Base-by-base conservation (phyloP, 2,329 filamentous ascomycete species). In the Talaromyces verruculosus region DNA sequence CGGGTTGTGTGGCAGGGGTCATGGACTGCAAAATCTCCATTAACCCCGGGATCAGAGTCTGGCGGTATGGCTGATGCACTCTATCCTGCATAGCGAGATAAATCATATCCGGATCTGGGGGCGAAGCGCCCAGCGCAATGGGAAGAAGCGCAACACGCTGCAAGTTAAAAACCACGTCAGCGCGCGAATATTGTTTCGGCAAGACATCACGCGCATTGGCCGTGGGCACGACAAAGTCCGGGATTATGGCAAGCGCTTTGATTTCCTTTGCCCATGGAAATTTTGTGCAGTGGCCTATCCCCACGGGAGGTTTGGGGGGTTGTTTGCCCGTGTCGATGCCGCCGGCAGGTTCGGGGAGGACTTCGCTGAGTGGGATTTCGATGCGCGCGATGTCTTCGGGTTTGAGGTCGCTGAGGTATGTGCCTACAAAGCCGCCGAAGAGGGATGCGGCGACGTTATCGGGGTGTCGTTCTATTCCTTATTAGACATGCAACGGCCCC, bases 11-110 rank as follows among this genome's bases (percentile, higher is more conserved):
- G 74, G 87, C 86, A 33, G 94, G 95, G 11, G 91, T 97, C 83
- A 98, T 93, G 67, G 90, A 94, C 77, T 92, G 88, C 62, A 99
- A 88, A 63, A 99, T 94, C 76, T 97, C 91, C 17, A 91, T 90
- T 65, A 99, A 85, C 0, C 94, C 95, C 0, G 95, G 95, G 71
- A 99, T 96, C 68, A 99, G 86, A 1, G 87, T 90, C 80, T 95
- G 90, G 63, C 95, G 90, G 82, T 99, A 98, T 51, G 93, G 95
- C 80, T 99, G 95, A 81, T 99, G 95, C 68, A 99, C 88, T 80
- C 93, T 96, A 83, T 99, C 95, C 81, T 98, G 95, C 95, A 99
- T 99, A 57, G 93, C 94, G 58, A 96, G 88, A 82, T 96, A 96
- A 77, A 99, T 99, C 79, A 96, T 90, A 72, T 96, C 90, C 25